Evolutionary conservation across 2,329 filamentous ascomycete species (phyloP), one percentile per base, ranked within the genome.

Genomic region (Calonectria naviculata): DNA sequence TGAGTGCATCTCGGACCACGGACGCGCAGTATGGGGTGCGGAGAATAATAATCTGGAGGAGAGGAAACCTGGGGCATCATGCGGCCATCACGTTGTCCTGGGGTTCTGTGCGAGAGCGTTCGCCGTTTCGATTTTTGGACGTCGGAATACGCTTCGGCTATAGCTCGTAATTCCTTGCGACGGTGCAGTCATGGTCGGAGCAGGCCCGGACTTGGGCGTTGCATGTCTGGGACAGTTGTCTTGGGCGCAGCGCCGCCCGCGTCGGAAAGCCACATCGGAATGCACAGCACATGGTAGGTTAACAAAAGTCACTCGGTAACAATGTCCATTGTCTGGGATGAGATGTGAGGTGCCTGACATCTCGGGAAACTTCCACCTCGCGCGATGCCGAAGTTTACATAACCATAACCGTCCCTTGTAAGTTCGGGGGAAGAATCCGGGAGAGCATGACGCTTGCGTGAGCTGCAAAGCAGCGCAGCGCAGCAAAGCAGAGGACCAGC

Each of bases 311-410:
- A 49, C 46, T 49, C 24, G 21, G n/a, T 36, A n/a, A 34, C 68
- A 46, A 67, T 58, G 5, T 26, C 36, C 31, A 26, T 38, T 58
- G 52, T 58, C n/a, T 54, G 49, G 26, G 34, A 29, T 52, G 34
- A 21, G 24, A 21, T 46, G 10, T 49, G 38, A 24, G 21, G 21
- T 28, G 24, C 26, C 34, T 44, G 38, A 47, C 26, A 54, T 29
- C 46, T 70, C 68, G 68, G 68, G 58, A 58, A 70, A 70, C 68
- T 70, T 70, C 68, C 63, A 70, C 56, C 68, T 62, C 49, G 56
- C 24, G 41, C 56, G 38, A 36, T 38, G 52, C 31, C 12, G 21
- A 21, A 36, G 31, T 36, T 58, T 58, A 58, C 52, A 58, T 58
- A 58, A 58, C 52, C 24, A 34, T 38, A 58, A 58, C 26, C 19